phyloP scores from a whole-genome alignment of 2,329 filamentous ascomycete species.

The Emericellopsis cladophorae region DNA sequence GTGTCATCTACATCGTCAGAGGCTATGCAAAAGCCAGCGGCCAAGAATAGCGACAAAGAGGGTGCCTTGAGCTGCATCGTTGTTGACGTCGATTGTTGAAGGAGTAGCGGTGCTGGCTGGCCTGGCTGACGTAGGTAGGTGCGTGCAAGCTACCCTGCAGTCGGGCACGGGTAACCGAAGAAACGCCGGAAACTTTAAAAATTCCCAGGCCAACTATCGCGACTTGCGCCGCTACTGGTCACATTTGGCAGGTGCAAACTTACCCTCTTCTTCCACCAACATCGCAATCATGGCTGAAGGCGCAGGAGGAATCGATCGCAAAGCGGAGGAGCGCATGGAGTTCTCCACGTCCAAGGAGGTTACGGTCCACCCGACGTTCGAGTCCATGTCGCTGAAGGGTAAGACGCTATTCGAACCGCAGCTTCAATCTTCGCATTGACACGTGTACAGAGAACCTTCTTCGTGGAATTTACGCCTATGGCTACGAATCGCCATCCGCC shows the following conservation, averaged over 20 bases:
- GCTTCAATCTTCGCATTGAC: not conserved
- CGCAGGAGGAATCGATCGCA: conserved; percentile 66
- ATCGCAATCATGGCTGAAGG: conserved; percentile 68
- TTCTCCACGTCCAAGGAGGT: conserved; percentile 98
- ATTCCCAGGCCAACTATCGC: too few relatives aligned
- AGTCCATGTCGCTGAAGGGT: conserved; percentile 91
- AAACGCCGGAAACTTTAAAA: too few relatives aligned
- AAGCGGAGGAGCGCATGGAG: conserved; percentile 92
- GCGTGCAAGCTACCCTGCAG: too few relatives aligned
- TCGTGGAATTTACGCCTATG: conserved; percentile 95
- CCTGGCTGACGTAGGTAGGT: too few relatives aligned
- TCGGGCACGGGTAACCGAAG: too few relatives aligned
- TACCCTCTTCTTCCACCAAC: too few relatives aligned
- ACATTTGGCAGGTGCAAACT: too few relatives aligned
- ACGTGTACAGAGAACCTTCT: conserved; percentile 64
- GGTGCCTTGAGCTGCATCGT: not conserved
- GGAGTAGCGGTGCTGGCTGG: not conserved
- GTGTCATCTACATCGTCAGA: conserved; percentile 35
- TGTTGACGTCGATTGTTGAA: not conserved
- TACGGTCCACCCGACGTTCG: conserved; percentile 84
- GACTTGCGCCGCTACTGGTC: too few relatives aligned
- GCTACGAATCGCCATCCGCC: conserved; percentile 94
- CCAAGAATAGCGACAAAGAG: not conserved
- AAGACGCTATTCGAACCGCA: conserved; percentile 8
- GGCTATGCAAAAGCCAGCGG: not conserved